Evolutionary conservation across 129 eudicot species (phyloP).

Genomic region (Rutidosis leptorrhynchoides): DNA sequence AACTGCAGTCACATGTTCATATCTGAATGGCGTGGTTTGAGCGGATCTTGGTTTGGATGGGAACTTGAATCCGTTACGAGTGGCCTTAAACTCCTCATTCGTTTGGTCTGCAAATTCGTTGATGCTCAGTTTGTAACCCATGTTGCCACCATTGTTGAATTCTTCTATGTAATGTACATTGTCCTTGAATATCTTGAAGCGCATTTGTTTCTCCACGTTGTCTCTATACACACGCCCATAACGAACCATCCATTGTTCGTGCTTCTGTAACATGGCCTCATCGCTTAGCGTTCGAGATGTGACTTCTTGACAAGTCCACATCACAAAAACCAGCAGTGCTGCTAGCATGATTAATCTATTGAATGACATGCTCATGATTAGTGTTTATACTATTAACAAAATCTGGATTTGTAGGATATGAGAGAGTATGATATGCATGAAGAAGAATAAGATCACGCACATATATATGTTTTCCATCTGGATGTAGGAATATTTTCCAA

Average conservation of each 20-base stretch:
- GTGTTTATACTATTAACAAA: neutral
- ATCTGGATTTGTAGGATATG: neutral
- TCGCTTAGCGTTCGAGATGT: constrained; percentile 24
- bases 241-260: constrained; percentile 39
- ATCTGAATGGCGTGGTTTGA: constrained; percentile 40
- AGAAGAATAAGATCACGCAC: no score
- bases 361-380: constrained; percentile 5
- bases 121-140: constrained; percentile 26
- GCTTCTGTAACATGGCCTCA: constrained; percentile 26
- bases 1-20: constrained; percentile 54
- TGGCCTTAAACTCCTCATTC: constrained; percentile 34
- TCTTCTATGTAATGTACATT: constrained; percentile 30
- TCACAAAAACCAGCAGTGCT: constrained; percentile 20
- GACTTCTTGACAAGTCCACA: constrained; percentile 25
- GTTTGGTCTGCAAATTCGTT: constrained; percentile 40
- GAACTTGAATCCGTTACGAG: constrained; percentile 38
- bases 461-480: no score
- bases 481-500: no score
- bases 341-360: neutral
- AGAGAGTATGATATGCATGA: neutral
- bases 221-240: constrained; percentile 39
- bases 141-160: constrained; percentile 25
- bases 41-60: neutral
- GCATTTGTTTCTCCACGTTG: constrained; percentile 21
- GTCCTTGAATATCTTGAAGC: constrained; percentile 32